Evolutionary conservation across 192 early-diverging fungal genomes (phyloP).

Genomic region (Thamnidium elegans): DNA sequence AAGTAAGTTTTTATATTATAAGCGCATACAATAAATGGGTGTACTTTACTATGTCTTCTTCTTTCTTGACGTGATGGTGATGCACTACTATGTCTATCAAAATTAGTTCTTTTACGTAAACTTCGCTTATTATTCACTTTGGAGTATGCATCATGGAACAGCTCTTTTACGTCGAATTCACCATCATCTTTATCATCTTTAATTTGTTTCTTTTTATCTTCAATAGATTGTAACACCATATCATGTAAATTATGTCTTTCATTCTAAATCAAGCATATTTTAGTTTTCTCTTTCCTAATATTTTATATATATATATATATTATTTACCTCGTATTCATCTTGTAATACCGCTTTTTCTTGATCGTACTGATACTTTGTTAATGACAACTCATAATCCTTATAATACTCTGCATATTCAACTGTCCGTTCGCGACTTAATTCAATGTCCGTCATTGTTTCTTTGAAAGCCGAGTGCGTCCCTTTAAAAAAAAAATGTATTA

Average conservation of each 20-base stretch:
- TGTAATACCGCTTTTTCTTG: constrained; percentile 19
- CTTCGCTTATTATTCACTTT: constrained; percentile 18
- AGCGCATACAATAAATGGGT: not conserved
- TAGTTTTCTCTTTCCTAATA: not conserved
- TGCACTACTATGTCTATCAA: constrained; percentile 14
- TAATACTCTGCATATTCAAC: constrained; percentile 28
- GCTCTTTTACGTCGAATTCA: constrained; percentile 9
- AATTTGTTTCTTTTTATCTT: constrained; percentile 29
- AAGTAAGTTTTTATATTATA: not conserved
- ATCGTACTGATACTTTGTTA: constrained; percentile 22
- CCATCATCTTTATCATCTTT: constrained; percentile 35
- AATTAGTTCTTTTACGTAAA: constrained; percentile 14
- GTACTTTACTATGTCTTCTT: constrained; percentile 21
- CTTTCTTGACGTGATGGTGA: constrained; percentile 24
- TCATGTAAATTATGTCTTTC: constrained; percentile 31
- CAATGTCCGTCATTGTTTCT: constrained; percentile 34
- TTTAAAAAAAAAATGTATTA: constrained; percentile 9
- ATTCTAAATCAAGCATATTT: constrained; percentile 10
- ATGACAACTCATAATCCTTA: constrained; percentile 23
- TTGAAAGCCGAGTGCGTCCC: constrained; percentile 32
- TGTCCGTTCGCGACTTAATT: constrained; percentile 28
- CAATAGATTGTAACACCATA: constrained; percentile 27
- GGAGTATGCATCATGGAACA: constrained; percentile 25
- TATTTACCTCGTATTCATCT: constrained; percentile 31
- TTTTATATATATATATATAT: not conserved